These are phyloP conservation scores for Phytophthora rubi DNA, from an alignment of 352 stramenopile genomes.

Conservation along the genomic window DNA sequence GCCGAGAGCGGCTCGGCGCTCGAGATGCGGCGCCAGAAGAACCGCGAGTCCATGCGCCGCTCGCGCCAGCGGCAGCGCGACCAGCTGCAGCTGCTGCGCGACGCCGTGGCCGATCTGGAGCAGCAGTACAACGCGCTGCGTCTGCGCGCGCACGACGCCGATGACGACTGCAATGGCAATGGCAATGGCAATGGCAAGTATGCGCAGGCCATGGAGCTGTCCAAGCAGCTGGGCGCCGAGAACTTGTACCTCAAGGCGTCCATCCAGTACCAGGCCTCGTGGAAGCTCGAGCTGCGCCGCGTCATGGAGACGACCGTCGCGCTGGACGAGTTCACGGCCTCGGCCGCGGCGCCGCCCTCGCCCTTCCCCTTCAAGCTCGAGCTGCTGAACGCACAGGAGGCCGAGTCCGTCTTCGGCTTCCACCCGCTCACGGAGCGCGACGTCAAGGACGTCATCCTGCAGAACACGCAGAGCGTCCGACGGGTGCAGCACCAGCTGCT, in stretches of 20 bases:
- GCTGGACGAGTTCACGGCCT: constrained; percentile 32
- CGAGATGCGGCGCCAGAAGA: constrained; percentile 53
- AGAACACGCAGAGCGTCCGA: constrained; percentile 39
- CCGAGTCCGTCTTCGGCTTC: constrained; percentile 54
- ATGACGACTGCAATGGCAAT: too few species aligned
- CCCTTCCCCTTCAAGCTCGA: constrained; percentile 33
- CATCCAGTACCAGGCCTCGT: constrained; percentile 53
- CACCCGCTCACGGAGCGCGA: constrained; percentile 32
- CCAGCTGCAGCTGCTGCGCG: constrained; percentile 47
- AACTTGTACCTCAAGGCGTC: constrained; percentile 57
- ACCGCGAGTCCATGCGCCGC: constrained; percentile 66
- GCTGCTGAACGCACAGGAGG: constrained; percentile 40
- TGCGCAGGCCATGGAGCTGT: constrained; percentile 37
- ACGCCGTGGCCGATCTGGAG: constrained; percentile 49
- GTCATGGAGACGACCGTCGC: constrained; percentile 55
- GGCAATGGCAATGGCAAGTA: constrained; percentile 19
- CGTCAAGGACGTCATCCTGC: constrained; percentile 53
- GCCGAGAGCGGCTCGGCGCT: constrained; percentile 43
- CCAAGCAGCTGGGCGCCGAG: constrained; percentile 55
- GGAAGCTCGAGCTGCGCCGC: constrained; percentile 54
- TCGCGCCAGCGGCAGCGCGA: constrained; percentile 57
- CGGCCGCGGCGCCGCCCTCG: constrained; percentile 18
- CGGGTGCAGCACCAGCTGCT: constrained; percentile 44
- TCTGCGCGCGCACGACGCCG: constrained; percentile 26
- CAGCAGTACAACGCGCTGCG: constrained; percentile 50